Conservation (phyloP, 1,139 yeast genomes). For the Oligophagozyma castellii region DNA sequence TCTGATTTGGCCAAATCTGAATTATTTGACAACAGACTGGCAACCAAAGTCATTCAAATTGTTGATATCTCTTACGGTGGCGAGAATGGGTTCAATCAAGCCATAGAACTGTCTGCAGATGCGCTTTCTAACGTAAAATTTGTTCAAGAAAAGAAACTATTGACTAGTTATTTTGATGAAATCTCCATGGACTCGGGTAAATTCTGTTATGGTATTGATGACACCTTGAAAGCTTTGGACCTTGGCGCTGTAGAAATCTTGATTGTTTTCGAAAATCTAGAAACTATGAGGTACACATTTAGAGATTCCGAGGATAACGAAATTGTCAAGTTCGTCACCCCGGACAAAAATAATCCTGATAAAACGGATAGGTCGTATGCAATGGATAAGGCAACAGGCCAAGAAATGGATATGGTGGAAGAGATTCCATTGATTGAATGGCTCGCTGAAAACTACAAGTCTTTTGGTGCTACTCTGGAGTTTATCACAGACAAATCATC, state of each 20-base stretch:
- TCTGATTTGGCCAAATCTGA: constrained; percentile 87
- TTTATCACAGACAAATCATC: constrained; percentile 93
- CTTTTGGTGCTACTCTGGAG: constrained; percentile 87
- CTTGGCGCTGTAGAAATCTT: constrained; percentile 90
- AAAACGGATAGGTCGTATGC: constrained; percentile 59
- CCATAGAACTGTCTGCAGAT: constrained; percentile 93
- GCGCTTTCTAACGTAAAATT: constrained; percentile 92
- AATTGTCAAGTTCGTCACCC: constrained; percentile 59
- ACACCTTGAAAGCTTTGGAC: constrained; percentile 88
- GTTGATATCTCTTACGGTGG: constrained; percentile 98
- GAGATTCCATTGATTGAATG: constrained; percentile 86
- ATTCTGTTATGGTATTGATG: constrained; percentile 94
- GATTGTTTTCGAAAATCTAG: constrained; percentile 86
- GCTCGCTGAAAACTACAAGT: constrained; percentile 93
- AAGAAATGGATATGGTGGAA: constrained; percentile 73
- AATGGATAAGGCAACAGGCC: constrained; percentile 72
- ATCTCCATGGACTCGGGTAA: constrained; percentile 94
- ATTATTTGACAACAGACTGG: constrained; percentile 80
- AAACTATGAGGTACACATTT: constrained; percentile 67
- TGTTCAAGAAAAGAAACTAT: constrained; percentile 93
- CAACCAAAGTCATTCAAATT: constrained; percentile 73
- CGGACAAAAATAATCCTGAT: too few relatives aligned
- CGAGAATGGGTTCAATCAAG: constrained; percentile 97
- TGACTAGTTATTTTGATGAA: constrained; percentile 86
- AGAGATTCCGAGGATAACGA: constrained; percentile 75